Base-by-base conservation (phyloP, 495 filamentous ascomycete genomes). In the Neurospora sp. region DNA sequence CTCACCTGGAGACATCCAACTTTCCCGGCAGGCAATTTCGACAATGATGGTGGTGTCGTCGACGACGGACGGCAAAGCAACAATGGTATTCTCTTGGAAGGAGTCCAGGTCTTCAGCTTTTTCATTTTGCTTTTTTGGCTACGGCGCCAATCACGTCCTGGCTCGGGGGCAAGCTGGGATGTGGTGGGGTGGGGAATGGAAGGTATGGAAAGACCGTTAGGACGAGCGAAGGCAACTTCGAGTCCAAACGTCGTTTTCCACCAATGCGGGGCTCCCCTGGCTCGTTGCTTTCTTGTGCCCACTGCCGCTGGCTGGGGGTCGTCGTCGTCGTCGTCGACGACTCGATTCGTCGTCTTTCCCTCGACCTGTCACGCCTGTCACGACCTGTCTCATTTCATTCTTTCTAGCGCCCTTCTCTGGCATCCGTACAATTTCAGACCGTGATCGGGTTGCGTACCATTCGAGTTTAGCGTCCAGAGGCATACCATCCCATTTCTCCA, bases 381-480 rank as follows among this genome's bases (percentile, higher is more conserved):
- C 27, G 53, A 65, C 53, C 46, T 69, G 69, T 69, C 42, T 39
- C 40, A 37, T 14, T 65, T 74, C 70, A 71, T 31, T 71, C 69
- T 41, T 78, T 77, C 77, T 78, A 78, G 77, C 72, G 73, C 68
- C 22, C 73, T 78, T 78, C 73, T 65, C 53, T 75, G 70, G 75
- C 72, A 72, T 73, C 48, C 69, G 42, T 70, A 65, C 53, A 65
- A 65, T 65, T 37, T 65, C 27, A 18, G 53, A 27, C 27, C 27
- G 27, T 65, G 12, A 2, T 35, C 27, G 53, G 53, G 27, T 35
- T 65, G 27, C 53, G 53, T 65, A 65, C 53, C 27, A 65, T 65
- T 35, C 27, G 27, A 65, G 53, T 31, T 18, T 65, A 65, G 53
- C 53, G 53, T 16, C 53, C 14, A 65, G 53, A 65, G 6, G 22